A percentile compares a stretch with the other conserved stretches of the same genome.
Conservation (phyloP, 805 yeast species). For the Vanderwaltozyma verrucispora region DNA sequence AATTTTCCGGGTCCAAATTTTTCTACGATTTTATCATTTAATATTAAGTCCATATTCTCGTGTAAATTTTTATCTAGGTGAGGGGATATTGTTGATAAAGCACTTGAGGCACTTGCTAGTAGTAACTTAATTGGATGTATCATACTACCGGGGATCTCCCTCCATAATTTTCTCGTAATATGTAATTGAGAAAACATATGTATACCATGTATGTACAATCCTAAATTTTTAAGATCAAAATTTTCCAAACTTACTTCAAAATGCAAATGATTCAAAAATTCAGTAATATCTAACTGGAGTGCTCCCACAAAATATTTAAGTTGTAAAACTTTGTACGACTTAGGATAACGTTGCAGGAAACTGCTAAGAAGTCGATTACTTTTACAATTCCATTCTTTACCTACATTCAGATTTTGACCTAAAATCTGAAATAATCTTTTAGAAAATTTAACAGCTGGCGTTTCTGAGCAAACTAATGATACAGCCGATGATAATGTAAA, state of each 20-base stretch:
- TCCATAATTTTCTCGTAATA: conserved; percentile 12
- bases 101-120: not conserved
- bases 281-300: conserved; percentile 20
- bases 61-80: conserved; percentile 5
- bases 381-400: conserved; percentile 10
- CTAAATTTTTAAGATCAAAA: conserved; percentile 12
- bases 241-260: conserved; percentile 8
- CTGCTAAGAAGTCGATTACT: conserved; percentile 9
- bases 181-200: conserved; percentile 19
- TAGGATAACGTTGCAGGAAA: conserved; percentile 12
- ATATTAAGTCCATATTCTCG: conserved; percentile 11
- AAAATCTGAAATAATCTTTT: conserved; percentile 5
- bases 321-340: conserved; percentile 11
- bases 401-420: conserved; percentile 10
- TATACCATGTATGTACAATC: conserved; percentile 28
- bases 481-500: conserved; percentile 10
- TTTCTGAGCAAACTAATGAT: conserved; percentile 3
- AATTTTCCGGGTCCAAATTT: too few relatives aligned
- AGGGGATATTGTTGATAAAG: too few relatives aligned
- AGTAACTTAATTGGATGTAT: too few relatives aligned
- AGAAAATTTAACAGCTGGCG: conserved; percentile 8
- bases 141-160: conserved; percentile 4
- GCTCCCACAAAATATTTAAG: conserved; percentile 19
- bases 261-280: conserved; percentile 18
- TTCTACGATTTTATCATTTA: too few relatives aligned